Evolutionary conservation across 2,329 filamentous ascomycete species (phyloP), one percentile per base, ranked within the genome.

Genomic region (Ceratocystis alfenasii): DNA sequence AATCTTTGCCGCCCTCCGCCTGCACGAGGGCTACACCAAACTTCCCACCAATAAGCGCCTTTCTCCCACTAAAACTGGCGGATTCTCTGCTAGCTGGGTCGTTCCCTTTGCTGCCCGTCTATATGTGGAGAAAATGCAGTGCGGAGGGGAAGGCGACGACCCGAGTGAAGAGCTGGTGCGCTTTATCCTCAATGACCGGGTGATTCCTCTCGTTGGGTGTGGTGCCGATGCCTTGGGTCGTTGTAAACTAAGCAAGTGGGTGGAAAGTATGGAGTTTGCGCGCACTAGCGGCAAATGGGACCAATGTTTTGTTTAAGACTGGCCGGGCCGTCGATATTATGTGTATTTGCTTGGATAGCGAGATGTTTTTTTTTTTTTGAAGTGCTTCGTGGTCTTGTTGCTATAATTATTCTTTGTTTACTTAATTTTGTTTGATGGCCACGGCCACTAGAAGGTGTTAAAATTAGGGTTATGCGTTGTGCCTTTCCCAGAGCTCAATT

Each of bases 91-190:
- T 0, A 81, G 86, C 15, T 93, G 88, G 87, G 83, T 84, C 0
- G 90, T 95, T 20, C 89, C 92, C 0, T 96, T 96, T 75, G 89
- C 82, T 0, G 86, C 84, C 20, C 80, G 91, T 64, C 82, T 90
- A 74, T 95, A 95, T 74, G 83, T 96, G 45, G 92, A 96, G 80
- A 94, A 93, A 80, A 86, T 96, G 83, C 75, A 75, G 50, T 96
- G 92, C 74, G 25, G 33, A 17, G 53, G 53, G 17, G 28, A 57
- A 8, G 53, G 28, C 12, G 74, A 76, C n/a, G 69, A 75, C 1
- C 6, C 53, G 15, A n/a, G 12, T 17, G 83, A 90, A 72, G 88
- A 94, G 74, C 78, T 87, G 64, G 89, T 96, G 10, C 81, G 92
- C 46, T 80, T 95, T 3, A 76, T 96, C 67, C 78, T 96, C 45